A percentile compares a stretch with the other conserved stretches of the same genome.
These are phyloP conservation scores for Erythrophleum fordii DNA, from an alignment of 306 rosid genomes.

Conservation along the genomic window DNA sequence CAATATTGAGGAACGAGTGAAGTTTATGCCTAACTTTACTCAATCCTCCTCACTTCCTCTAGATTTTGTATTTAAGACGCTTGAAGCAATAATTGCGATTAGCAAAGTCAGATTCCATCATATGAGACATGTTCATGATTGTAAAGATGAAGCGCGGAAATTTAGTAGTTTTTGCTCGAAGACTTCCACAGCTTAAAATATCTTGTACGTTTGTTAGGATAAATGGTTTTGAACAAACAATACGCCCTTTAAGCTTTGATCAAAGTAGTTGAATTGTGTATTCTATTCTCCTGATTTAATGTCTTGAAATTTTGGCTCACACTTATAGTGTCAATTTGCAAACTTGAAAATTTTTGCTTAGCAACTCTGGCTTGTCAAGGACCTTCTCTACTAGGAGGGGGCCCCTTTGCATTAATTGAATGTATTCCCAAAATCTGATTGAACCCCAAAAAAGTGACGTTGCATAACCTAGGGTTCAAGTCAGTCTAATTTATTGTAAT, in stretches of 20 bases:
- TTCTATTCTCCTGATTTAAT: background rate
- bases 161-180: background rate
- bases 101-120: background rate
- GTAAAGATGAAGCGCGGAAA: background rate
- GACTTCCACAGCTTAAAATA: background rate
- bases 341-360: constrained; percentile 7
- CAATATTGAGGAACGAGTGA: background rate
- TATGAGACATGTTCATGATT: background rate
- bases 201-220: background rate
- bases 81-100: background rate
- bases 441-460: background rate
- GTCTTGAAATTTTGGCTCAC: background rate
- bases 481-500: background rate
- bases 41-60: background rate
- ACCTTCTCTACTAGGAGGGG: background rate
- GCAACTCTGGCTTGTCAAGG: background rate
- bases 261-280: background rate
- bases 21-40: background rate
- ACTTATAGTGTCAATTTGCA: background rate
- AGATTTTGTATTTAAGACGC: background rate
- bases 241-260: background rate
- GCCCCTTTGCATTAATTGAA: background rate
- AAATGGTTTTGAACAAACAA: background rate
- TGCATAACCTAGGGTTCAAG: background rate
- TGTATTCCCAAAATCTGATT: constrained; percentile 1